Evolutionary conservation across 805 yeast genomes (phyloP).

Genomic region (Pichia californica): DNA sequence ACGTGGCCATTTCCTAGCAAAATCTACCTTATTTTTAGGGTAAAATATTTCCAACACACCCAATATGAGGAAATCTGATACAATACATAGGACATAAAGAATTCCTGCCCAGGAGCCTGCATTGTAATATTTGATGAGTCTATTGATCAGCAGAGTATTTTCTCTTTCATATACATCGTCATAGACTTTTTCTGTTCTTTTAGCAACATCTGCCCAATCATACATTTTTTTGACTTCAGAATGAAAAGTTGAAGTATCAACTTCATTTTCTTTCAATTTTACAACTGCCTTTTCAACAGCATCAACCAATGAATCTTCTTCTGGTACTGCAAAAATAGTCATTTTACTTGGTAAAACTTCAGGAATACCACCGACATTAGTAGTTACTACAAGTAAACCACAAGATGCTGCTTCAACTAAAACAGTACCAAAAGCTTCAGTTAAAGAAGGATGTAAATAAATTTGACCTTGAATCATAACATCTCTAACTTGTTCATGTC

Average conservation of each 20-base stretch:
- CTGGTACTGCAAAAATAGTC: conserved; percentile 88
- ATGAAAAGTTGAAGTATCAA: conserved; percentile 76
- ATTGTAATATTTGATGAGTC: conserved; percentile 58
- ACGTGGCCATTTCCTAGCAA: conserved; percentile 73
- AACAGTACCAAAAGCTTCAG: conserved; percentile 98
- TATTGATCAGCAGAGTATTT: conserved; percentile 38
- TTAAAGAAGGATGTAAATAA: conserved; percentile 85
- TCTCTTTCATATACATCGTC: conserved; percentile 31
- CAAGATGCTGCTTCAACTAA: conserved; percentile 97
- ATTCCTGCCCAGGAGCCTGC: conserved; percentile 85
- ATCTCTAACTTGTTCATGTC: conserved; percentile 89
- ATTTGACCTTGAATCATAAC: conserved; percentile 93
- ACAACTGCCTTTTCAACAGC: conserved; percentile 69
- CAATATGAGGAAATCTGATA: conserved; percentile 68
- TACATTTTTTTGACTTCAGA: conserved; percentile 74
- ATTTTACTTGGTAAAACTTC: conserved; percentile 90
- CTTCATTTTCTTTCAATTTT: conserved; percentile 45
- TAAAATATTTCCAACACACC: conserved; percentile 59
- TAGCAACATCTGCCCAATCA: conserved; percentile 87
- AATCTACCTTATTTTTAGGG: conserved; percentile 67
- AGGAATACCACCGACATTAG: conserved; percentile 96
- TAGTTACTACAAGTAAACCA: conserved; percentile 87
- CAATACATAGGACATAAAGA: conserved; percentile 69
- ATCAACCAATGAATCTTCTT: conserved; percentile 72
- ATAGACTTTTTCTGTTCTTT: conserved; percentile 79